phyloP scores from a whole-genome alignment of 2,329 filamentous ascomycete species.

The Monilinia laxa region DNA sequence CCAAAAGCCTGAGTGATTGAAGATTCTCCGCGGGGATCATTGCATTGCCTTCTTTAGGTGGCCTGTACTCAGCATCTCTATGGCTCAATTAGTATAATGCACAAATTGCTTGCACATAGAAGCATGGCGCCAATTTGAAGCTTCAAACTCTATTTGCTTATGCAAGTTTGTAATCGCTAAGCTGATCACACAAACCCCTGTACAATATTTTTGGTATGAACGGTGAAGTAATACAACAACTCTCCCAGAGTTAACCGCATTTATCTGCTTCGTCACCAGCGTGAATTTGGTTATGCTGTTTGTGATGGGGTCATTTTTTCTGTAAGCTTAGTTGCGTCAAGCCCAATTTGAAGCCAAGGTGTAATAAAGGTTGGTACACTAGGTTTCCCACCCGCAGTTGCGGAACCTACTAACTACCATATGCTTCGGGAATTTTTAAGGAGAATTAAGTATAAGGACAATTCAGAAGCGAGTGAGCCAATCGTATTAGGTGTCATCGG shows the following conservation, averaged over 20 bases:
- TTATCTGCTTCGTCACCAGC: not conserved
- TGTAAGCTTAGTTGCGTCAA: not conserved
- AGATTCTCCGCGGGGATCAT: not conserved
- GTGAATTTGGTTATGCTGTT: not conserved
- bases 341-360: not conserved
- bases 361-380: not conserved
- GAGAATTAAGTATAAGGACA: not conserved
- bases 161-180: not conserved
- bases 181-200: not conserved
- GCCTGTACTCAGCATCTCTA: not conserved
- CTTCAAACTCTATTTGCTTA: not conserved
- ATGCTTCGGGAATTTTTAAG: not conserved
- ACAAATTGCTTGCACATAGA: not conserved
- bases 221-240: not conserved
- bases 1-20: not conserved
- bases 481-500: constrained; percentile 1
- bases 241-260: not conserved
- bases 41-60: not conserved
- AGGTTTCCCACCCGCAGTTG: not conserved
- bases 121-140: not conserved
- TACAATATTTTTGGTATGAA: not conserved
- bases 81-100: not conserved
- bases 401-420: not conserved
- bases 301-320: not conserved
- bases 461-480: not conserved